A percentile compares a stretch with the other conserved stretches of the same genome.
Evolutionary conservation across 768 basidiomycete genomes (phyloP).

Genomic region (Mycena polygramma): DNA sequence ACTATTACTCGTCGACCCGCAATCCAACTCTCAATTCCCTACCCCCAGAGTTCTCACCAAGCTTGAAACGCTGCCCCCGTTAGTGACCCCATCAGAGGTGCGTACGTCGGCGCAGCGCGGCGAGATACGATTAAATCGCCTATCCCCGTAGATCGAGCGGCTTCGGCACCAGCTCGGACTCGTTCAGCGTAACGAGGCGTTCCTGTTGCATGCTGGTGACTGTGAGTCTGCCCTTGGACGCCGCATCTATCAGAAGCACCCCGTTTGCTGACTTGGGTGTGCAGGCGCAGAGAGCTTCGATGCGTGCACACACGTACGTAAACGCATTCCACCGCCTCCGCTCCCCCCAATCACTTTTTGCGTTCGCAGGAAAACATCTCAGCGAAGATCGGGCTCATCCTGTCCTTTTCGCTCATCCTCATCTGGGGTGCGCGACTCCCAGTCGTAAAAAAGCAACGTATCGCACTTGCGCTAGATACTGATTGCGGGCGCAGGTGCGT

Average conservation of each 20-base stretch:
- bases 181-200: slow-evolving; percentile 90
- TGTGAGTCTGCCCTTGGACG: slow-evolving; percentile 55
- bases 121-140: slow-evolving; percentile 34
- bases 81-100: slow-evolving; percentile 95
- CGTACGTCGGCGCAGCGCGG: slow-evolving; percentile 36
- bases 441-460: slow-evolving; percentile 67
- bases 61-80: slow-evolving; percentile 83
- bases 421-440: slow-evolving; percentile 94
- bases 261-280: slow-evolving; percentile 2
- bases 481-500: slow-evolving; percentile 63
- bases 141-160: slow-evolving; percentile 77
- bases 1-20: slow-evolving; percentile 3
- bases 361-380: slow-evolving; percentile 83
- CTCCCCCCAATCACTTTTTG: background rate
- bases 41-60: slow-evolving; percentile 79
- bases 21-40: slow-evolving; percentile 29
- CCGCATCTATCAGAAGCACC: background rate
- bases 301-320: slow-evolving; percentile 86
- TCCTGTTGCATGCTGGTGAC: slow-evolving; percentile 96
- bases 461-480: slow-evolving; percentile 8
- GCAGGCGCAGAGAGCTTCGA: slow-evolving; percentile 87
- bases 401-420: slow-evolving; percentile 95
- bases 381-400: slow-evolving; percentile 89
- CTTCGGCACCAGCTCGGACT: slow-evolving; percentile 83
- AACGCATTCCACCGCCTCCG: slow-evolving; percentile 1